phyloP scores from a whole-genome alignment of 75 land plant genomes.

The Pinus tabuliformis region DNA sequence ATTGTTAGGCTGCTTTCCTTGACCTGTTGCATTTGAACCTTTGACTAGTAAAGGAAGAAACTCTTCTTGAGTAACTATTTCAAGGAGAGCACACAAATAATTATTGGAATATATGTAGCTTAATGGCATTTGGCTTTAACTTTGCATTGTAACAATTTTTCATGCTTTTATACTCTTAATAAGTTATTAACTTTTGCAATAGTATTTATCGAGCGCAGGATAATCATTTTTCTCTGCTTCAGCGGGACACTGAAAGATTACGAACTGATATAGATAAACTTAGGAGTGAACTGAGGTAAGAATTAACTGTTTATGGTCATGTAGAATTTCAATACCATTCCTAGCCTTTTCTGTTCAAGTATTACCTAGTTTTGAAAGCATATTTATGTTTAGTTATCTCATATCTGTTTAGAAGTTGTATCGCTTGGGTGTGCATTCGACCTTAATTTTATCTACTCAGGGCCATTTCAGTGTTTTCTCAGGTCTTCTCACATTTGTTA shows the following conservation, averaged over 20 bases:
- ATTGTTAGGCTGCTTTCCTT: neutral
- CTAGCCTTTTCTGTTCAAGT: neutral
- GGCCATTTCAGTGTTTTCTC: neutral
- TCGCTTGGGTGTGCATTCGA: neutral
- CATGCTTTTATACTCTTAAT: neutral
- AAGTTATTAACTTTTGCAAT: neutral
- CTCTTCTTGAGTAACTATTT: neutral
- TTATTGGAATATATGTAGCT: neutral
- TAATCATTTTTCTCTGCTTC: slow-evolving; percentile 8
- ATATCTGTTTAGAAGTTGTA: neutral
- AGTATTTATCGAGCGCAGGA: slow-evolving; percentile 8
- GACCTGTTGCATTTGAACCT: neutral
- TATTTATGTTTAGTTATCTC: neutral
- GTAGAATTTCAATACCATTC: neutral
- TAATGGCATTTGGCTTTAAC: neutral
- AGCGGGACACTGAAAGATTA: slow-evolving; percentile 43
- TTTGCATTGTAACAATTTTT: slow-evolving; percentile 3
- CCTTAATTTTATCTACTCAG: neutral
- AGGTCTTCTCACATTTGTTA: neutral
- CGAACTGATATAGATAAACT: slow-evolving; percentile 47
- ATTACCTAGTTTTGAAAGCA: neutral
- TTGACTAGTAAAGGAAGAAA: no score
- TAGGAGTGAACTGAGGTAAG: slow-evolving; percentile 41
- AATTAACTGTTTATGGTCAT: neutral
- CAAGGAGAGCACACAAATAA: neutral